phyloP scores from a whole-genome alignment of 2,329 filamentous ascomycete species.

The Microcyclosporella mali region DNA sequence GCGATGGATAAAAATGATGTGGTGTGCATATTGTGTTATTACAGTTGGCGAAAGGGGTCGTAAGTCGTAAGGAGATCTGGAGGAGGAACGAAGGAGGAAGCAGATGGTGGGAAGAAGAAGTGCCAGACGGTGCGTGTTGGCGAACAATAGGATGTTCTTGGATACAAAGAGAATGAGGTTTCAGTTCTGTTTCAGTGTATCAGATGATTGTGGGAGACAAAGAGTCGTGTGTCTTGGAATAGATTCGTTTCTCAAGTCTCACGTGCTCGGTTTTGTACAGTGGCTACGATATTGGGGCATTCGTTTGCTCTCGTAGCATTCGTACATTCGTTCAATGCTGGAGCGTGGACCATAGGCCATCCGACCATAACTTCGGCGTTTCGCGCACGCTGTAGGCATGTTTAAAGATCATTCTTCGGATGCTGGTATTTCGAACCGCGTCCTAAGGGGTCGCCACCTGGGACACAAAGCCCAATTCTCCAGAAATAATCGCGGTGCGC shows the following conservation, averaged over 20 bases:
- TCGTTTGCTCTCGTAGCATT: too few relatives aligned
- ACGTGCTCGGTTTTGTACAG: background rate
- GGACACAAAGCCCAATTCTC: conserved; percentile 82
- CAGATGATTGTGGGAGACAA: background rate
- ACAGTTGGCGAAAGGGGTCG: background rate
- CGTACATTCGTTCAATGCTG: background rate
- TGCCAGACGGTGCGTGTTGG: too few relatives aligned
- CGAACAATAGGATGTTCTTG: background rate
- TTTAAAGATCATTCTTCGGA: conserved; percentile 24
- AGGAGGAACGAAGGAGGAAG: background rate
- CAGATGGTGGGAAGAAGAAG: background rate
- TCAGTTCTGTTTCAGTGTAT: background rate
- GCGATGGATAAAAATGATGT: conserved; percentile 1
- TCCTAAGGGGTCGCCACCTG: conserved; percentile 37
- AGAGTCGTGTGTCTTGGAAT: background rate
- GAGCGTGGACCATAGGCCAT: background rate
- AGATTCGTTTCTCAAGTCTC: background rate
- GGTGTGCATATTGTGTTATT: conserved; percentile 3
- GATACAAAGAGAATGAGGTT: conserved; percentile 2
- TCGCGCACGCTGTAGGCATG: background rate
- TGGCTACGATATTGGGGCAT: too few relatives aligned
- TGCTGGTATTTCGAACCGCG: conserved; percentile 21
- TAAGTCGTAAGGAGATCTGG: background rate
- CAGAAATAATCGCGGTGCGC: conserved; percentile 96
- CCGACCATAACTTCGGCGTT: background rate